Base-by-base conservation (phyloP, 208 protist species). In the Trypanosoma brucei region DNA sequence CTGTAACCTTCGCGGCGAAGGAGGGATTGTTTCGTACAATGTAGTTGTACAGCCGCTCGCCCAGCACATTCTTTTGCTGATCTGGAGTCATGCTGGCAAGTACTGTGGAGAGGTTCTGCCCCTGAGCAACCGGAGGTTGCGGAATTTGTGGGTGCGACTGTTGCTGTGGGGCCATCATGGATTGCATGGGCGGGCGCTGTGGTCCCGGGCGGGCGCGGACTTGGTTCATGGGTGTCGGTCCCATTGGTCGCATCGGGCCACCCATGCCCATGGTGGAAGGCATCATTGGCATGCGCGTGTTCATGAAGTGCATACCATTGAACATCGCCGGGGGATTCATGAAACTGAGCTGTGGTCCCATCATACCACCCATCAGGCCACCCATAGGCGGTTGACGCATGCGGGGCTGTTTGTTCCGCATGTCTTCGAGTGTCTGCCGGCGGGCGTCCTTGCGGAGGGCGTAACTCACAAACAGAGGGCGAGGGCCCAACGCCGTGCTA, bases 1-100 rank as follows among this genome's bases (percentile, higher is more conserved):
- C 98, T 46, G 98, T 99, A 82, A 99, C 98, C 92, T 99, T 99
- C 66, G 96, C 92, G 33, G 97, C 96, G 13, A 92, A 74, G 37
- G 87, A 77, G 0, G 85, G 84, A 75, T 98, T 84, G 57, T 68
- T 70, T 55, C 59, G 60, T 52, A 95, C 83, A 70, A 98, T 98
- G 73, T 98, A 88, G 76, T 81, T 90, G 91, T 97, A 99, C 42
- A 99, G 87, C 34, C 90, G 87, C 83, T 98, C 96, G 59, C 97
- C 97, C 44, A 99, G 88, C 14, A 97, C 71, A 75, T 97, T 95
- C 86, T 97, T 97, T 82, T 97, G 89, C 81, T 96, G 88, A 46
- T 96, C 84, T 46, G 76, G 78, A 55, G 62, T 78, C 48, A 94
- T 59, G 68, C 62, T 84, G 45, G 79, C 79, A 50, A 97, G 78